Base-by-base conservation (phyloP, 1,284 basidiomycete species). In the Ceratobasidium papillatum region DNA sequence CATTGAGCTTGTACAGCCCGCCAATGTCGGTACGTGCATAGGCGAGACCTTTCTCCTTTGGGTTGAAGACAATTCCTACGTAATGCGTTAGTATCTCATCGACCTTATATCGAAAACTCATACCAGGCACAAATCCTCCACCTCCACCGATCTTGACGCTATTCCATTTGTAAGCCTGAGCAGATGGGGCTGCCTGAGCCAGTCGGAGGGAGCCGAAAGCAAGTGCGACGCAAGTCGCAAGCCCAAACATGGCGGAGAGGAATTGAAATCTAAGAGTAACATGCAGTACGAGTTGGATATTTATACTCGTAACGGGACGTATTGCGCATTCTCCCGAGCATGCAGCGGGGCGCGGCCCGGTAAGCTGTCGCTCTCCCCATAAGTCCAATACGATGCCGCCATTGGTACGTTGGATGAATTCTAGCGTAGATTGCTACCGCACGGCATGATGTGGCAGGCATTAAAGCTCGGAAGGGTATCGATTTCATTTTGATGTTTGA, bases 1-100 rank as follows among this genome's bases (percentile, higher is more conserved):
- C 61, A 79, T 90, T 90, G 78, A 91, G 81, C 78, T 84, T 87
- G 81, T 90, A 90, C 12, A 87, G 88, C 45, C 89, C 89, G 17
- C 77, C 74, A 49, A 76, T 76, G 43, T 77, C 77, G 58, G 77
- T 68, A 43, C 62, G 64, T 4, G 51, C 51, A 52, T 74, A 62
- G 1, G 87, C 88, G 19, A 90, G 80, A 27, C 89, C 89, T 83
- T 89, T 81, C 64, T 82, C 76, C 56, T 79, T 80, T 1, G 89
- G 86, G 78, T 89, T 90, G 81, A 91, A 91, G 32, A 90, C 83
- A 75, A 90, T 88, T 58, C 87, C 85, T 54, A 49, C 32, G 12
- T 36, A 52, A 32, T 12, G 59, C 9, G 19, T 34, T 22, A 36
- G 3, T 30, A 52, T 34, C 3, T 27, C 5, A 30, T 30, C 5